Percentiles rank a stretch among this genome's conserved stretches.
Conservation (phyloP, 176 grass and related monocot species). For the Leersia perrieri region DNA sequence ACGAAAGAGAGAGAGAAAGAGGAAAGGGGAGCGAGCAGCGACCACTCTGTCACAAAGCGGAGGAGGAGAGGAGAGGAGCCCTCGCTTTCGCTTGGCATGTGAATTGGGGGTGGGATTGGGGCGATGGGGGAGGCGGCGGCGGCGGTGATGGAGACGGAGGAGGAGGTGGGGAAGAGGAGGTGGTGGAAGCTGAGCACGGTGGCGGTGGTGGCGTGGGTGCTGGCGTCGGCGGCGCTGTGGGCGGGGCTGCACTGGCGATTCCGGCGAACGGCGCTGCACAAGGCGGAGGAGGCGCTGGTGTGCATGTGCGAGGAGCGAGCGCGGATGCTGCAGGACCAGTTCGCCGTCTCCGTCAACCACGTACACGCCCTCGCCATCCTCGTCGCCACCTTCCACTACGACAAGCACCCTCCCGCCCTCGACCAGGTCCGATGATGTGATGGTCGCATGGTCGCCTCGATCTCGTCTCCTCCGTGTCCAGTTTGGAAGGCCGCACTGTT, state of each 20-base stretch:
- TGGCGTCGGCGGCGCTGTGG: constrained; percentile 10
- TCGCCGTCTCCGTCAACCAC: constrained; percentile 94
- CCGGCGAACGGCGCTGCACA: constrained; percentile 35
- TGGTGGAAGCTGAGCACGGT: constrained; percentile 38
- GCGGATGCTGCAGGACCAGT: constrained; percentile 96
- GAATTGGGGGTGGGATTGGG: constrained; percentile 29
- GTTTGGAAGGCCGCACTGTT: no score
- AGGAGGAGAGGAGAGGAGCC: no score
- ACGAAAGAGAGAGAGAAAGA: not conserved
- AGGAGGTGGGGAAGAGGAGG: not conserved
- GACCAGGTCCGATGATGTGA: constrained; percentile 95
- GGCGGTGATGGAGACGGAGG: constrained; percentile 1
- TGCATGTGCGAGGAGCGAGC: constrained; percentile 97
- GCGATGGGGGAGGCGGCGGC: not conserved
- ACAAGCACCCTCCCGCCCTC: constrained; percentile 75
- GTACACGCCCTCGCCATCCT: constrained; percentile 96
- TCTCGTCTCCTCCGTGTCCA: not conserved
- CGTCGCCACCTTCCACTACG: constrained; percentile 94
- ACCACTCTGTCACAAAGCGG: no score
- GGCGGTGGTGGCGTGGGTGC: constrained; percentile 44
- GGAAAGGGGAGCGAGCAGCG: not conserved
- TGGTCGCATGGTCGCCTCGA: no score
- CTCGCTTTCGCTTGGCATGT: no score
- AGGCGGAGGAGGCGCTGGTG: constrained; percentile 68
- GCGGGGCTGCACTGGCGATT: constrained; percentile 29